A percentile compares a stretch with the other conserved stretches of the same genome.
Evolutionary conservation across 2,329 filamentous ascomycete species (phyloP).

Genomic region (Fusarium papillatum): DNA sequence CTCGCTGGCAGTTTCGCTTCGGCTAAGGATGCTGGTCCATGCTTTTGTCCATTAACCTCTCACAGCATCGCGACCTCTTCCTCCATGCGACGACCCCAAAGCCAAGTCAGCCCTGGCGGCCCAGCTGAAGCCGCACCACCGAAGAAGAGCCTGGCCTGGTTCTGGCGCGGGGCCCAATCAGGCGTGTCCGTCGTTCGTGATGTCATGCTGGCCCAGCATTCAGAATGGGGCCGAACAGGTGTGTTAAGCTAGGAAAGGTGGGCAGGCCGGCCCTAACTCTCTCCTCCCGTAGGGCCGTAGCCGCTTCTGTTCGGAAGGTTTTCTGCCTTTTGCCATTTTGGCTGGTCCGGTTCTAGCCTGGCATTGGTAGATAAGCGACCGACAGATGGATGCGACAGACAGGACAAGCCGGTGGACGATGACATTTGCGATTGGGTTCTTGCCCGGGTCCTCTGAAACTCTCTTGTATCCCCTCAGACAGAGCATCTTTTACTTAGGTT

Average conservation of each 20-base stretch:
- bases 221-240: neutral
- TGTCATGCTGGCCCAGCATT: conserved; percentile 30
- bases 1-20: conserved; percentile 26
- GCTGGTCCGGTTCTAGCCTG: conserved; percentile 6
- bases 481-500: neutral
- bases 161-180: conserved; percentile 27
- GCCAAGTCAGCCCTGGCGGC: conserved; percentile 37
- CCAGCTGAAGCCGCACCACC: conserved; percentile 41
- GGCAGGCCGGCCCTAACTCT: conserved; percentile 12
- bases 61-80: conserved; percentile 21
- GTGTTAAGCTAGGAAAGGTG: neutral
- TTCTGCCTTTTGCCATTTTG: conserved; percentile 16
- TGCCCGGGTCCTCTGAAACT: neutral
- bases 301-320: conserved; percentile 24
- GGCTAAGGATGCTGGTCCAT: conserved; percentile 35
- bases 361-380: conserved; percentile 36
- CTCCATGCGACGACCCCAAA: conserved; percentile 22
- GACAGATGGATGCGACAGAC: conserved; percentile 13
- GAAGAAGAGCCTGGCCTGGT: conserved; percentile 33
- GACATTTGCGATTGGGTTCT: conserved; percentile 16
- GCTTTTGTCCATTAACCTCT: conserved; percentile 32
- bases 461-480: conserved; percentile 4
- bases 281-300: conserved; percentile 23
- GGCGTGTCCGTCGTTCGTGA: conserved; percentile 19
- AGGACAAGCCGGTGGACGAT: conserved; percentile 11